Conservation (phyloP, 306 rosid genomes). For the Lagenaria siceraria region DNA sequence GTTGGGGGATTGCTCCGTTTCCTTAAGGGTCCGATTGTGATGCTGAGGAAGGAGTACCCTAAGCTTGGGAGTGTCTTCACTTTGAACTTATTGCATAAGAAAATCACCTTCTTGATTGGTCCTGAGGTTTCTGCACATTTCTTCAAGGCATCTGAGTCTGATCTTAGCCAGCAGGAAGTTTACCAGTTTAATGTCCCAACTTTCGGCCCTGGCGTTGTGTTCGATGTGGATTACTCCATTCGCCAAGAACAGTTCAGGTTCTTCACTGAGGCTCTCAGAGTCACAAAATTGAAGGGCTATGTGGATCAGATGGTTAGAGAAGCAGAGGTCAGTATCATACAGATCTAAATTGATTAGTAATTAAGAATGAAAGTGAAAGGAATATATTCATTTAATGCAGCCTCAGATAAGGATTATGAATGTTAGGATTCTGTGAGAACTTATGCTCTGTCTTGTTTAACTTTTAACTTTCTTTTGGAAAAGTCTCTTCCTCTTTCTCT, state of each 20-base stretch:
- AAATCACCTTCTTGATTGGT: constrained; percentile 74
- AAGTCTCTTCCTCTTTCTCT: no score
- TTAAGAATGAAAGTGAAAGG: background rate
- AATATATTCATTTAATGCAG: background rate
- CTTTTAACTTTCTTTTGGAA: no score
- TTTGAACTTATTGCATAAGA: constrained; percentile 47
- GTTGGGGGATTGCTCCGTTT: constrained; percentile 58
- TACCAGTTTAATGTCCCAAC: constrained; percentile 93
- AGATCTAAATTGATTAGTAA: background rate
- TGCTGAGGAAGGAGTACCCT: constrained; percentile 76
- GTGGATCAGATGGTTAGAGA: constrained; percentile 93
- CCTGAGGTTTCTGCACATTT: constrained; percentile 92
- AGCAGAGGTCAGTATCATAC: constrained; percentile 48
- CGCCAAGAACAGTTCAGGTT: constrained; percentile 92
- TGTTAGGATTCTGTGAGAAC: background rate
- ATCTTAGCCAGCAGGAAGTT: constrained; percentile 93
- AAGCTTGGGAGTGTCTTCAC: constrained; percentile 85
- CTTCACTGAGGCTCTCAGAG: constrained; percentile 84
- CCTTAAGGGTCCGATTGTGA: constrained; percentile 65
- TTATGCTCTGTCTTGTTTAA: background rate
- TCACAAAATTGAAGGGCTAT: constrained; percentile 62
- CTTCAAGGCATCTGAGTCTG: constrained; percentile 75
- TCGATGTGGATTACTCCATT: constrained; percentile 82
- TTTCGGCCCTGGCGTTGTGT: constrained; percentile 91
- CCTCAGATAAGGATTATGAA: background rate